Conservation (phyloP, 768 basidiomycete species). For the Gautieria morchelliformis region DNA sequence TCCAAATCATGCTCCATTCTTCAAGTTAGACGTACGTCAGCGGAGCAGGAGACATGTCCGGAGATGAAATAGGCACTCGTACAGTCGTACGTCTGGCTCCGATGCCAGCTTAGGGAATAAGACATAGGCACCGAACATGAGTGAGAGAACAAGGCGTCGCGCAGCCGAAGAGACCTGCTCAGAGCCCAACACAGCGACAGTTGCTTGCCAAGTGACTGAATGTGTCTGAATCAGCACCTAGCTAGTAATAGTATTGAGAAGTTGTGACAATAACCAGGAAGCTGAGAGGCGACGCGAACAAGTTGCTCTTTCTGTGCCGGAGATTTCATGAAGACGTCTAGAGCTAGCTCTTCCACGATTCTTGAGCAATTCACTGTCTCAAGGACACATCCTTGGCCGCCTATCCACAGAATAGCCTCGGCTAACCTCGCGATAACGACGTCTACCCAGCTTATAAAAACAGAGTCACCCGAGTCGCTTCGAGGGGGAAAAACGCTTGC, state of each 20-base stretch:
- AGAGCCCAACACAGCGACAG: constrained; percentile 38
- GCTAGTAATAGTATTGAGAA: not conserved
- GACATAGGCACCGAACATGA: constrained; percentile 48
- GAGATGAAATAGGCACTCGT: too few relatives aligned
- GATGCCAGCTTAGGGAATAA: constrained; percentile 18
- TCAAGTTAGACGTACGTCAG: too few relatives aligned
- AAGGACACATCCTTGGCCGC: constrained; percentile 15
- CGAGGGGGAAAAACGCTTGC: constrained; percentile 18
- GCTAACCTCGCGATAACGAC: constrained; percentile 45
- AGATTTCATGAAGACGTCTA: not conserved
- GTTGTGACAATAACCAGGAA: constrained; percentile 42
- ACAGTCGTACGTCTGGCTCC: too few relatives aligned
- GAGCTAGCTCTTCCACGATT: not conserved
- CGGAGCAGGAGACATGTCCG: not conserved
- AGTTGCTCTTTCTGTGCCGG: constrained; percentile 33
- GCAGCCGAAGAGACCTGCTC: constrained; percentile 48
- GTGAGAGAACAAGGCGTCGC: constrained; percentile 44
- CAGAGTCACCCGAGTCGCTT: constrained; percentile 12
- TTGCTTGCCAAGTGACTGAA: constrained; percentile 44
- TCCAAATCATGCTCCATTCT: not conserved
- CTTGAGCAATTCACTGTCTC: not conserved
- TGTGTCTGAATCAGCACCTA: constrained; percentile 8
- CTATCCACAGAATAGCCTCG: constrained; percentile 24
- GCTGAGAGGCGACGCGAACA: constrained; percentile 51
- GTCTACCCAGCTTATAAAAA: constrained; percentile 53